Base-by-base conservation (phyloP, 2,329 filamentous ascomycete genomes). In the Diaporthe capsici region DNA sequence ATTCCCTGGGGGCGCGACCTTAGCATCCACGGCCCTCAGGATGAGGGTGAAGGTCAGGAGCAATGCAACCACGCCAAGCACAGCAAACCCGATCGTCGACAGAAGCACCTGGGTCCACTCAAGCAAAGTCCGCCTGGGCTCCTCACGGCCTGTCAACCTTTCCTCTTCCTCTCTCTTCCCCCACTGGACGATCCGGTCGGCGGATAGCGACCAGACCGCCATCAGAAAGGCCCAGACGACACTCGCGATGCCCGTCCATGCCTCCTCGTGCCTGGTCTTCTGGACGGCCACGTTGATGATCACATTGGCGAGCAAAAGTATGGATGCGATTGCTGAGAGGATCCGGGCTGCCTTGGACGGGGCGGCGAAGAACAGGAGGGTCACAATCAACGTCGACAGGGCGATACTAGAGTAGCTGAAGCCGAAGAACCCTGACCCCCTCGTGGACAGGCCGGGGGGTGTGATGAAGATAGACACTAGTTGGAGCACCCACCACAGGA, bases 141-240 rank as follows among this genome's bases (percentile, higher is more conserved):
- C 96, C 42, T 94, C 91, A 20, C 96, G 93, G 15, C 97, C 97
- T 0, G 96, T 98, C 28, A 98, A 87, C 37, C 97, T 92, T 83
- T 98, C 93, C 82, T 99, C 97, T 83, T 98, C 97, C 80, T 98
- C 95, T 1, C 88, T 89, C 84, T 98, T 98, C 74, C 96, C 97
- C 94, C 95, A 98, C 80, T 94, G 90, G 12, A 99, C 97, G 6
- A 94, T 92, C 65, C 93, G 90, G 81, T 98, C 96, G 10, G 93
- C 94, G 12, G 93, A 80, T 28, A 98, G 87, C 34, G 94, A 94
- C 92, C 95, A 98, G 3, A 94, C 83, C 49, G 93, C 90, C 82
- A 98, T 94, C 61, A 97, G 78, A 3, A 95, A 88, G 25, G 95
- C 94, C 96, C 94, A 98, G 22, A 95, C 85, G 4, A 96, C 94